These are phyloP conservation scores for Tuber umbilicatum DNA, from an alignment of 495 filamentous ascomycete genomes.

Conservation along the genomic window DNA sequence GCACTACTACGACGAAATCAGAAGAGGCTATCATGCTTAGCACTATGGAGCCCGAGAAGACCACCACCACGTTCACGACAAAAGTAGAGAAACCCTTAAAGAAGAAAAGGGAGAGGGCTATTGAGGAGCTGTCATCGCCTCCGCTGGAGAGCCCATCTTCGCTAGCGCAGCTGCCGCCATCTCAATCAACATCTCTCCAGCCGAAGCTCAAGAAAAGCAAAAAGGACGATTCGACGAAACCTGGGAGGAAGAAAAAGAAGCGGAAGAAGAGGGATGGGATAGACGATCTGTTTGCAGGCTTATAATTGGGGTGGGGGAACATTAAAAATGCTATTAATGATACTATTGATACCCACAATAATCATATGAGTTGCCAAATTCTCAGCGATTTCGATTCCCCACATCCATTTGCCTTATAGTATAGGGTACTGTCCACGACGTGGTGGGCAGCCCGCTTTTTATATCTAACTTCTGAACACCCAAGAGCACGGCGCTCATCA, in stretches of 20 bases:
- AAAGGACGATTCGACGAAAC: slow-evolving; percentile 37
- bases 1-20: not conserved
- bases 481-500: no score
- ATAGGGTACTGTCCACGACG: no score
- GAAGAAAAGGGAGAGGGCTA: slow-evolving; percentile 21
- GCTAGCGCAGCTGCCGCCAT: not conserved
- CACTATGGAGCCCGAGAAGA: not conserved
- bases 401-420: no score
- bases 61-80: not conserved
- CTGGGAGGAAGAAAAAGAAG: slow-evolving; percentile 47
- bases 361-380: no score
- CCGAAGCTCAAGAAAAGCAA: slow-evolving; percentile 16
- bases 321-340: not conserved
- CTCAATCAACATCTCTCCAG: slow-evolving; percentile 2
- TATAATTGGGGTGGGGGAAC: slow-evolving; percentile 43
- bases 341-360: not conserved
- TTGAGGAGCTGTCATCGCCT: not conserved
- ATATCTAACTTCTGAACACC: no score
- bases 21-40: not conserved
- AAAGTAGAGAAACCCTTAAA: slow-evolving; percentile 16
- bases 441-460: no score
- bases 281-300: slow-evolving; percentile 55
- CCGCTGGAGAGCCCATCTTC: not conserved
- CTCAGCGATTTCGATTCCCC: no score
- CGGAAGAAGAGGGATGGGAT: slow-evolving; percentile 54